Conservation (phyloP, 129 eudicot genomes). For the Pittosporum tobira region DNA sequence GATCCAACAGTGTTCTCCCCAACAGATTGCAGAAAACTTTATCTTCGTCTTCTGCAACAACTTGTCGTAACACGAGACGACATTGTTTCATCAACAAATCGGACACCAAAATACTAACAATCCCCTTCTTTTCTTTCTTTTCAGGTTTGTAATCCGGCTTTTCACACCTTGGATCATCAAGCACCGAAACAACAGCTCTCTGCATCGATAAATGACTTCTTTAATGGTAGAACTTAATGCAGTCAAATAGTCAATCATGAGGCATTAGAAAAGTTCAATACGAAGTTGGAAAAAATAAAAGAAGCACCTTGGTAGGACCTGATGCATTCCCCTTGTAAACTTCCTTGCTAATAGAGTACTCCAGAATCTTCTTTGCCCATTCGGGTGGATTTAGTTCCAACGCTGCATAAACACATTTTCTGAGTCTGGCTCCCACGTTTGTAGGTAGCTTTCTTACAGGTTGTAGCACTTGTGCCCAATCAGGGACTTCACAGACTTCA, state of each 20-base stretch:
- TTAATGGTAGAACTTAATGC: not conserved
- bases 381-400: constrained; percentile 72
- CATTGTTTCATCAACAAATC: constrained; percentile 76
- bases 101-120: constrained; percentile 27
- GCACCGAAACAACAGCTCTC: constrained; percentile 80
- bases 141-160: constrained; percentile 43
- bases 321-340: constrained; percentile 98
- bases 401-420: constrained; percentile 67
- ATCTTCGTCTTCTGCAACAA: constrained; percentile 65
- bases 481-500: constrained; percentile 57
- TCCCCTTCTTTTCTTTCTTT: constrained; percentile 61
- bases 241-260: not conserved
- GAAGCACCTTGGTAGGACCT: constrained; percentile 92
- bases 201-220: constrained; percentile 21
- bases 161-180: constrained; percentile 41
- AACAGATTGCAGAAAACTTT: constrained; percentile 71
- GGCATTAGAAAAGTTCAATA: not conserved
- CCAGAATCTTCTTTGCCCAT: constrained; percentile 72
- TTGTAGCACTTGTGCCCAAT: constrained; percentile 82
- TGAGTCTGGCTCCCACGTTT: constrained; percentile 91
- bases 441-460: constrained; percentile 96
- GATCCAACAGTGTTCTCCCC: constrained; percentile 48
- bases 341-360: constrained; percentile 80
- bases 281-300: not conserved
- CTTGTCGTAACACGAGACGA: constrained; percentile 64